Conservation (phyloP, 257 asterid species). For the Solanum clarkiae region DNA sequence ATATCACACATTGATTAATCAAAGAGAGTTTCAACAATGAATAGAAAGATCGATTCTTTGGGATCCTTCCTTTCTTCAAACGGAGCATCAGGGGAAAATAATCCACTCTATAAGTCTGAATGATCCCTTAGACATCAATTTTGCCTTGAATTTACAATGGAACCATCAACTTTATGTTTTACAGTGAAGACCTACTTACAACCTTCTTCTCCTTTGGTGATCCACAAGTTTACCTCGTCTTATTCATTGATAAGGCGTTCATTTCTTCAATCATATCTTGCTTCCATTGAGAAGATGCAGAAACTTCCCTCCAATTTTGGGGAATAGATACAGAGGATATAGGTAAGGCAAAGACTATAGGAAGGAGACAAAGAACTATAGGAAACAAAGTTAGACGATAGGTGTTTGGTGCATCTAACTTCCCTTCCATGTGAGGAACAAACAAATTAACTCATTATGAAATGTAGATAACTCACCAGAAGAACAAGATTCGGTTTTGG, state of each 20-base stretch:
- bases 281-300: background rate
- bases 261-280: background rate
- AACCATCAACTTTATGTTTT: background rate
- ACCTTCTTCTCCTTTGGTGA: background rate
- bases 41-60: too few species aligned
- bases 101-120: background rate
- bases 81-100: background rate
- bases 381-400: background rate
- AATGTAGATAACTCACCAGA: background rate
- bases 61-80: too few species aligned
- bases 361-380: background rate
- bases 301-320: background rate
- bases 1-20: too few species aligned
- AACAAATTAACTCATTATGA: background rate
- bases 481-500: background rate
- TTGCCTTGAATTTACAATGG: background rate
- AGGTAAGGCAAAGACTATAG: background rate
- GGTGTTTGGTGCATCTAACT: background rate
- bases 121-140: background rate
- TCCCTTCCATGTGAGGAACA: background rate
- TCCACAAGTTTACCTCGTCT: background rate
- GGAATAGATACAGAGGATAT: background rate
- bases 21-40: too few species aligned
- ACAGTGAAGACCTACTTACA: background rate
- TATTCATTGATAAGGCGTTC: background rate